Conservation (phyloP, 805 yeast species). For the Teunomyces panamensis region DNA sequence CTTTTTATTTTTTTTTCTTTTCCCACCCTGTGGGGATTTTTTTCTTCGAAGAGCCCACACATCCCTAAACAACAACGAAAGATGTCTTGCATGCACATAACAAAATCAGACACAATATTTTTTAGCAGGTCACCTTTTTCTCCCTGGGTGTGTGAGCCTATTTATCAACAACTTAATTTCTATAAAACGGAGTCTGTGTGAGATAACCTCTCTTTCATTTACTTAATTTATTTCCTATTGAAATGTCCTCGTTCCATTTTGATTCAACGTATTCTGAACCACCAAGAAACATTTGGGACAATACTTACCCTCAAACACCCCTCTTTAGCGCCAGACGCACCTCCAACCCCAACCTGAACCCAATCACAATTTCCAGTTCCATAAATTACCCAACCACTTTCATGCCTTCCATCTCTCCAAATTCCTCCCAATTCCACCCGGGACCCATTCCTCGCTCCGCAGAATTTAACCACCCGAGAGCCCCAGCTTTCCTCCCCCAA, state of each 20-base stretch:
- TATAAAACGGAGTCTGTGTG: constrained; percentile 1
- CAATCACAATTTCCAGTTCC: not conserved
- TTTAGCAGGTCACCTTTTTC: constrained; percentile 4
- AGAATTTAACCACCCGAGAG: not conserved
- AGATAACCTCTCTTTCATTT: not conserved
- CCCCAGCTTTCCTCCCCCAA: not conserved
- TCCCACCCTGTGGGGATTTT: not conserved
- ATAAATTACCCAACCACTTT: not conserved
- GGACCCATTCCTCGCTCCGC: not conserved
- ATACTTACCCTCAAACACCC: not conserved
- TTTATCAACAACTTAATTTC: not conserved
- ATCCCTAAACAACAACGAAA: not conserved
- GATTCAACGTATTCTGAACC: not conserved
- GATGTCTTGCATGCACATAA: not conserved
- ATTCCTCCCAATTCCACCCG: not conserved
- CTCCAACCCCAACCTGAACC: not conserved
- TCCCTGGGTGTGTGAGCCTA: not conserved
- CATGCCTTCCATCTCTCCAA: not conserved
- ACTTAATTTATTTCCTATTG: not conserved
- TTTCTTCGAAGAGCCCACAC: not conserved
- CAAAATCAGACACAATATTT: constrained; percentile 2
- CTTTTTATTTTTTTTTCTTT: not conserved
- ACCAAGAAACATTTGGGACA: not conserved
- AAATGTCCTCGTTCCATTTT: not conserved
- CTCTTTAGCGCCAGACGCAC: not conserved